Base-by-base conservation (phyloP, 2,329 filamentous ascomycete genomes). In the Sporothrix euskadiensis region DNA sequence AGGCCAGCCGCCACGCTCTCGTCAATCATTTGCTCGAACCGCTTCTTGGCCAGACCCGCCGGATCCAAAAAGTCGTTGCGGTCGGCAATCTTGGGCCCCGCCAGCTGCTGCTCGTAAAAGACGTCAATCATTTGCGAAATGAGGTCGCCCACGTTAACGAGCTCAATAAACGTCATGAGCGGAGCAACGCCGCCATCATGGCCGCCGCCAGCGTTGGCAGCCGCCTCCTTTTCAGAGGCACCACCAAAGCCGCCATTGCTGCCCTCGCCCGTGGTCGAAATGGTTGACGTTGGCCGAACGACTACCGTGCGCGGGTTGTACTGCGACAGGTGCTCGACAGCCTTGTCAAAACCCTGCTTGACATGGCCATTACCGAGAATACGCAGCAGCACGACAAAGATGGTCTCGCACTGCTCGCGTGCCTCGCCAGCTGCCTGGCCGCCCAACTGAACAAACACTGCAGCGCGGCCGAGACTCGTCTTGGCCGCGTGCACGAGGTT, bases 91-190 rank as follows among this genome's bases (percentile, higher is more conserved):
- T 92, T 92, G 16, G 92, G 89, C 0, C 89, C 88, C 6, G 94
- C 90, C 39, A 99, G 88, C 83, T 99, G 96, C 83, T 98, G 96
- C 80, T 97, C 92, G 82, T 97, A 99, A 80, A 99, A 99, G 47
- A 99, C 94, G 80, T 99, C 96, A 74, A 99, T 90, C 96, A 99
- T 99, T 81, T 99, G 96, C 74, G 97, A 94, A 78, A 99, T 99
- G 73, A 99, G 86, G 81, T 99, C 96, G 74, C 96, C 96, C 0
- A 99, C 95, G 80, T 99, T 99, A 81, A 99, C 96, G 39, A 99
- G 88, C 83, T 99, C 96, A 75, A 99, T 89, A 79, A 99, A 99
- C 0, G 93, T 98, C 63, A 98, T 94, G 4, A 99, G 87, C 1
- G 96, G 96, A 72, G 94, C 94, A 8, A 98, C 94, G 0, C 92